Evolutionary conservation across 257 asterid genomes (phyloP).

Genomic region (Thymus mandschuricus): DNA sequence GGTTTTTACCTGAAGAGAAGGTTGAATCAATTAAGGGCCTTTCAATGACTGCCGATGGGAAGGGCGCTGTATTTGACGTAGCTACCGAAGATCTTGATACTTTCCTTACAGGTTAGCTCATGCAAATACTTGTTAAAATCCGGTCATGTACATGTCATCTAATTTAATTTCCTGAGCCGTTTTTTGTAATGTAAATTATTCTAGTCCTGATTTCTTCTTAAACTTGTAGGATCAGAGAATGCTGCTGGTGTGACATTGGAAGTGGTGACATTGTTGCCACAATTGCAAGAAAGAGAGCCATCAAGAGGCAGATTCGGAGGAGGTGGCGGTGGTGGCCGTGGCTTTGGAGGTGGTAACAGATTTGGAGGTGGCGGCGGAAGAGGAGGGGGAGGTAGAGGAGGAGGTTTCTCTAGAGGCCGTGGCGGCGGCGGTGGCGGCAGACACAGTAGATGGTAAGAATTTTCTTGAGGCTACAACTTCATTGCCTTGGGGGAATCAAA

Average conservation of each 20-base stretch:
- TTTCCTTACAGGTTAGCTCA: slow-evolving; percentile 66
- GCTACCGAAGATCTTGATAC: slow-evolving; percentile 62
- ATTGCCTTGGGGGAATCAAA: slow-evolving; percentile 33
- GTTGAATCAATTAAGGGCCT: slow-evolving; percentile 91
- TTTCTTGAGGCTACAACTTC: neutral
- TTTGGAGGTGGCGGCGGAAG: slow-evolving; percentile 41
- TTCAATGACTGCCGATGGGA: slow-evolving; percentile 87
- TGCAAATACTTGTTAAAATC: neutral
- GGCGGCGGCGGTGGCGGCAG: slow-evolving; percentile 25
- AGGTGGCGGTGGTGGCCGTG: slow-evolving; percentile 66
- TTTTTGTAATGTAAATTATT: neutral
- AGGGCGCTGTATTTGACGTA: slow-evolving; percentile 92
- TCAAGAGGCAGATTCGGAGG: slow-evolving; percentile 62
- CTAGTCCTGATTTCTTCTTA: neutral
- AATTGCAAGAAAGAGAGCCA: slow-evolving; percentile 71
- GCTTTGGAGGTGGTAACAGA: slow-evolving; percentile 51
- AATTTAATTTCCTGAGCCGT: neutral
- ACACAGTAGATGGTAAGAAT: slow-evolving; percentile 59
- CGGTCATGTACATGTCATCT: neutral
- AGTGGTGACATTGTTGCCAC: slow-evolving; percentile 66
- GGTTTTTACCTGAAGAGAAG: slow-evolving; percentile 87
- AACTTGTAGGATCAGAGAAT: slow-evolving; percentile 53
- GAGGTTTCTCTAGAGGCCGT: slow-evolving; percentile 20
- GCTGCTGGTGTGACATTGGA: slow-evolving; percentile 68
- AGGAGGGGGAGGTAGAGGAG: slow-evolving; percentile 44